Conservation (phyloP, 1,139 yeast species). For the Lizanozyma gosingica region DNA sequence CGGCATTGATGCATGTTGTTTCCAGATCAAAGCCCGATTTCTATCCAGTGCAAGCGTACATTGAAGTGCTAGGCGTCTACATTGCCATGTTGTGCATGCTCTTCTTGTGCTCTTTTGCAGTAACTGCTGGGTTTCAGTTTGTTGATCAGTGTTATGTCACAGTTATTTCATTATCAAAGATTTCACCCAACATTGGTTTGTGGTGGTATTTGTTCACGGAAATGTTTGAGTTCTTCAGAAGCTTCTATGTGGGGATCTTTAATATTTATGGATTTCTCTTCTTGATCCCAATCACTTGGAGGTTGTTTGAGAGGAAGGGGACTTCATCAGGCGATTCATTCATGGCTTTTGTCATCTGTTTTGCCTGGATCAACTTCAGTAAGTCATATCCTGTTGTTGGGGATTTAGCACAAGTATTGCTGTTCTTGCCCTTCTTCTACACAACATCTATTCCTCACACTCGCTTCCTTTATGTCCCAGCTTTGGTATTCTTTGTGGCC, state of each 20-base stretch:
- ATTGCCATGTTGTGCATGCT: slow-evolving; percentile 22
- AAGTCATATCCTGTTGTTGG: slow-evolving; percentile 87
- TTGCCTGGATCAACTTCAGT: slow-evolving; percentile 63
- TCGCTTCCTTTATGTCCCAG: slow-evolving; percentile 24
- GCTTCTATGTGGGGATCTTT: slow-evolving; percentile 78
- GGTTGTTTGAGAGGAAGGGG: slow-evolving; percentile 37
- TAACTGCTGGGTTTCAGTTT: slow-evolving; percentile 37
- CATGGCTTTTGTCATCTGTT: slow-evolving; percentile 53
- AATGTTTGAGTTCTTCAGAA: slow-evolving; percentile 82
- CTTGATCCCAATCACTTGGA: slow-evolving; percentile 62
- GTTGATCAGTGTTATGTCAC: slow-evolving; percentile 55
- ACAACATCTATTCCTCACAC: slow-evolving; percentile 29
- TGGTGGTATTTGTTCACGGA: slow-evolving; percentile 99
- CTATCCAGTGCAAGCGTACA: slow-evolving; percentile 8
- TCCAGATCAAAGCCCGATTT: slow-evolving; percentile 6
- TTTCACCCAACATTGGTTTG: slow-evolving; percentile 79
- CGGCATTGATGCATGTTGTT: slow-evolving; percentile 24
- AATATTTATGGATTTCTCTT: slow-evolving; percentile 66
- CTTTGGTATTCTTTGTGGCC: slow-evolving; percentile 29
- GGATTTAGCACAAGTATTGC: slow-evolving; percentile 64
- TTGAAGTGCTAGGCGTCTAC: slow-evolving; percentile 19
- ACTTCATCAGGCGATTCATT: slow-evolving; percentile 40
- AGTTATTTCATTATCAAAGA: slow-evolving; percentile 51
- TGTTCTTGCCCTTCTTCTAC: slow-evolving; percentile 50
- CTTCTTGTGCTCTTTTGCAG: slow-evolving; percentile 21